Percentiles rank a stretch among this genome's conserved stretches.
These are phyloP conservation scores for Coemansia sp. DNA, from an alignment of 192 early-diverging fungal genomes.

Conservation along the genomic window DNA sequence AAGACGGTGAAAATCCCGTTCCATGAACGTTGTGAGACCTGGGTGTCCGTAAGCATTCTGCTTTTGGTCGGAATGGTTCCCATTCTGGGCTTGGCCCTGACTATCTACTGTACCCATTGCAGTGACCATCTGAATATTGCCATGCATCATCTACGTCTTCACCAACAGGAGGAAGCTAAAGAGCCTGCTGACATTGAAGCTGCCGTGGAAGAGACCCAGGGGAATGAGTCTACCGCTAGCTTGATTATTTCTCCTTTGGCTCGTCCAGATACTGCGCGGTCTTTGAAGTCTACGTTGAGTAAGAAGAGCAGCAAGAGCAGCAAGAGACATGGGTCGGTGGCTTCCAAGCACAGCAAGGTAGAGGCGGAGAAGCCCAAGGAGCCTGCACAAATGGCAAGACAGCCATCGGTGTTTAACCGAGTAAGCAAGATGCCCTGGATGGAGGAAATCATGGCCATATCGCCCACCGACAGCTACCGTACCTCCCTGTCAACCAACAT, in stretches of 20 bases:
- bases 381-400: background rate
- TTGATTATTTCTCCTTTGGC: background rate
- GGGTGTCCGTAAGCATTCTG: conserved; percentile 25
- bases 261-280: background rate
- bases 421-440: conserved; percentile 43
- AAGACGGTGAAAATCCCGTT: conserved; percentile 12
- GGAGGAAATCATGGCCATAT: conserved; percentile 48
- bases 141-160: conserved; percentile 8
- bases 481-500: conserved; percentile 26
- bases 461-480: conserved; percentile 33
- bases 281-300: background rate
- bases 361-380: background rate
- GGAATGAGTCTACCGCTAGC: background rate
- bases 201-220: background rate
- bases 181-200: background rate
- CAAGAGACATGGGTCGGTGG: background rate
- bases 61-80: conserved; percentile 45
- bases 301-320: conserved; percentile 2
- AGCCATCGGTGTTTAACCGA: conserved; percentile 29
- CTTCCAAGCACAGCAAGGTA: background rate
- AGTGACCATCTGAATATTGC: conserved; percentile 34
- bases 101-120: conserved; percentile 35
- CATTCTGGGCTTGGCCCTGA: conserved; percentile 23
- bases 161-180: background rate
- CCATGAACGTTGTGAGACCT: conserved; percentile 27